Evolutionary conservation across 2,329 filamentous ascomycete genomes (phyloP), one percentile per base, ranked within the genome.

Genomic region (Canariomyces notabilis): DNA sequence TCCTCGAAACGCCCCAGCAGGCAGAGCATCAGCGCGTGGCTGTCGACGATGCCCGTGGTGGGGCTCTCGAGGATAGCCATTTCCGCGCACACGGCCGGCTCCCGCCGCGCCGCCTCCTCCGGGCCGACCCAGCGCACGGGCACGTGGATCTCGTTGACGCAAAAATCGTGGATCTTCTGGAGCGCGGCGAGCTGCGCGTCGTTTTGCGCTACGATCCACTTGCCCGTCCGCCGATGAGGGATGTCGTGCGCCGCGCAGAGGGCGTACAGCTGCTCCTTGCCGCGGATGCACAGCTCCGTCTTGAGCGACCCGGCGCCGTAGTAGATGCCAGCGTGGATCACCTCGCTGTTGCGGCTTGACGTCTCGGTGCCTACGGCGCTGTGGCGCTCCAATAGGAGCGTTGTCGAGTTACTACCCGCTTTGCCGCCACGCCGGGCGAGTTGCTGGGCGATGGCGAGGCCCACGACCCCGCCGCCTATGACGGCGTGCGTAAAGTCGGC

Each of bases 271-370:
- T 89, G 73, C 23, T 83, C 63, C 57, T 83, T 83, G 49, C 93
- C 93, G 23, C 73, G 71, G 53, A 96, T 74, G 68, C 93, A 98
- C 11, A 98, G 79, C 14, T 70, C 69, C 1, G 90, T 89, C 69
- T 98, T 98, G 43, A 96, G 79, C 1, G 82, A 84, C 33, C 70
- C 67, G 5, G 74, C 63, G 14, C 86, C 87, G 67, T 96, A 96
- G 75, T 96, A 97, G 53, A 97, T 77, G 12, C 93, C 93, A 1
- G 88, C 93, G 65, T 98, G 93, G 58, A 98, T 94, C 45, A 97
- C 91, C 76, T 97, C 90, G 61, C 86, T 91, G 71, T 95, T 96
- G 56, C 90, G 83, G 54, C 85, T 87, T 52, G 85, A 90, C 0
- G 89, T 95, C 70, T 96, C 90, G 21, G 82, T 91, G 40, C 90